A percentile compares a stretch with the other conserved stretches of the same genome.
Conservation (phyloP, 441 rosid genomes). For the Gossypium davidsonii region DNA sequence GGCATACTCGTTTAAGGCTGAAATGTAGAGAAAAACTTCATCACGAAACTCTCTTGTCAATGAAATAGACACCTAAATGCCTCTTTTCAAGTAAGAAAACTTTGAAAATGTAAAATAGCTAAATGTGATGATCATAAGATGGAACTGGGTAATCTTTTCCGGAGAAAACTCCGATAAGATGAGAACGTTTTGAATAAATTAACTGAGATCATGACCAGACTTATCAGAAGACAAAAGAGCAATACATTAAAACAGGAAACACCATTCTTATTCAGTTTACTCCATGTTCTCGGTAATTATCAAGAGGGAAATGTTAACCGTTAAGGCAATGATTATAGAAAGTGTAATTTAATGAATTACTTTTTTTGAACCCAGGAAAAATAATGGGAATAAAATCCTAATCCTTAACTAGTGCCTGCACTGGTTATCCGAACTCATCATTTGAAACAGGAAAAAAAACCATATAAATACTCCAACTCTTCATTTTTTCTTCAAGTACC, state of each 20-base stretch:
- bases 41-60: not conserved
- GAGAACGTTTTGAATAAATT: not conserved
- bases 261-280: not conserved
- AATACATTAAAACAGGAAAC: not conserved
- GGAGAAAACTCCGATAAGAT: not conserved
- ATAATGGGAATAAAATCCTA: not conserved
- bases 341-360: not conserved
- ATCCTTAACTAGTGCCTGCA: not conserved
- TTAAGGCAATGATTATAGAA: not conserved
- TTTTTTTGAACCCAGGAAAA: not conserved
- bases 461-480: not conserved
- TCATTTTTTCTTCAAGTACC: not conserved
- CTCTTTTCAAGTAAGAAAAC: not conserved
- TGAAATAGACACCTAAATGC: not conserved
- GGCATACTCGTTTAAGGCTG: not conserved
- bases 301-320: not conserved
- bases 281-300: not conserved
- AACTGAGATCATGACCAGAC: constrained; percentile 4
- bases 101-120: not conserved
- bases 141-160: not conserved
- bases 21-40: not conserved
- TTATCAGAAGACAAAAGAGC: not conserved
- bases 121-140: not conserved
- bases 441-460: not conserved
- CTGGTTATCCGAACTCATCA: not conserved